These are phyloP conservation scores for Filobasidium wieringae DNA, from an alignment of 768 basidiomycete genomes.

Conservation along the genomic window DNA sequence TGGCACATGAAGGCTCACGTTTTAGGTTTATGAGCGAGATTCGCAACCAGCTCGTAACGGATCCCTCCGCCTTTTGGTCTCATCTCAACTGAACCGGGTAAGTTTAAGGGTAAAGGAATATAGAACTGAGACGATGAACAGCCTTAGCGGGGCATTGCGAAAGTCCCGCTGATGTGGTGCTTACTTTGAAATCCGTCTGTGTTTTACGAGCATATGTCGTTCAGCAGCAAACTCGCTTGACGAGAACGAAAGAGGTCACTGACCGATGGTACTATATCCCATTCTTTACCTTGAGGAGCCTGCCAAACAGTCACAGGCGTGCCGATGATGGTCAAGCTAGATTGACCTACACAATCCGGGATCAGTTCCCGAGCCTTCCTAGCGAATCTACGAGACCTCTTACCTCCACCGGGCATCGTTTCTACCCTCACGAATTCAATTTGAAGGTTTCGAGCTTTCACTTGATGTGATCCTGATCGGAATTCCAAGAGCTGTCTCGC, in stretches of 20 bases:
- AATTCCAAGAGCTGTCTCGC: constrained; percentile 51
- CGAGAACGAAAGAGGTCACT: constrained; percentile 16
- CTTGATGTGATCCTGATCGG: constrained; percentile 53
- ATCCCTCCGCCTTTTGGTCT: constrained; percentile 65
- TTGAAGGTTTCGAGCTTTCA: constrained; percentile 84
- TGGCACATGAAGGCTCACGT: constrained; percentile 45
- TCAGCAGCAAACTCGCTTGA: not conserved
- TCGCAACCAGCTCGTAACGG: constrained; percentile 79
- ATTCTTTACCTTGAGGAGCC: constrained; percentile 54
- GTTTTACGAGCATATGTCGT: not conserved
- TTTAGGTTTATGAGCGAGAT: constrained; percentile 74
- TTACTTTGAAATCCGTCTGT: constrained; percentile 12
- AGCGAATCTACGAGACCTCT: constrained; percentile 22
- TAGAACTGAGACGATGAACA: constrained; percentile 69
- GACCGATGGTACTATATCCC: constrained; percentile 56
- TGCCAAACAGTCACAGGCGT: constrained; percentile 77
- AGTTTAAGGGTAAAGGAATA: constrained; percentile 82
- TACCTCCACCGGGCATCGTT: constrained; percentile 50
- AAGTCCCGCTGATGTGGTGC: not conserved
- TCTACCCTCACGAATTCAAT: constrained; percentile 87
- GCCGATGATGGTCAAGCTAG: constrained; percentile 20
- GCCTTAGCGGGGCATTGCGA: not conserved
- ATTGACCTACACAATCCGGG: not conserved
- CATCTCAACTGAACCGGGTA: constrained; percentile 72
- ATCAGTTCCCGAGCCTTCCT: constrained; percentile 16